Conservation (phyloP, 108 stramenopile genomes). For the Hondaea fermentalgiana region DNA sequence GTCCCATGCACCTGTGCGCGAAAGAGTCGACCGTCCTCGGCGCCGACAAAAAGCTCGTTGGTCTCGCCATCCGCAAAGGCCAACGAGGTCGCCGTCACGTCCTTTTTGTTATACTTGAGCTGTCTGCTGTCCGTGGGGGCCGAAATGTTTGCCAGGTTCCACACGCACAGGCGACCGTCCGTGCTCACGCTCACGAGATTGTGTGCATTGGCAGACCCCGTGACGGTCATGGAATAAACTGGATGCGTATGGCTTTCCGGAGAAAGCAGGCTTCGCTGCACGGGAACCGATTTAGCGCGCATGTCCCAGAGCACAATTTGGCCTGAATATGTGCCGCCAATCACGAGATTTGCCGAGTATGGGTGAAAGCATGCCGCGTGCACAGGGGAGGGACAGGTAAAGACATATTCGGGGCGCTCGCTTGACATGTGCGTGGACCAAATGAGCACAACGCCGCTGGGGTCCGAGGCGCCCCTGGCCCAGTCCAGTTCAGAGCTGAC, state of each 20-base stretch:
- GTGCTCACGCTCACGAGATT: slow-evolving; percentile 1
- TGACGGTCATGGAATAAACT: slow-evolving; percentile 19
- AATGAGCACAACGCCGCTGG: slow-evolving; percentile 13
- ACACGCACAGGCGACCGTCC: slow-evolving; percentile 24
- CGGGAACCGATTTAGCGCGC: slow-evolving; percentile 17
- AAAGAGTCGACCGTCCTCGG: slow-evolving; percentile 3
- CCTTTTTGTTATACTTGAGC: not conserved
- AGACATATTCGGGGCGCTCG: not conserved
- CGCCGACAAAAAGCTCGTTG: not conserved
- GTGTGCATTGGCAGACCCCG: not conserved
- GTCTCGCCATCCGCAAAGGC: not conserved
- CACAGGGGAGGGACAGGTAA: slow-evolving; percentile 7
- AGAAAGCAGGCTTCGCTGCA: slow-evolving; percentile 21
- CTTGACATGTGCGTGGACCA: slow-evolving; percentile 4
- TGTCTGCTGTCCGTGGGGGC: not conserved
- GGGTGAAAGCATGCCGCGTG: slow-evolving; percentile 23
- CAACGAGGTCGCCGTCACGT: not conserved
- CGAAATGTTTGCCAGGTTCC: not conserved
- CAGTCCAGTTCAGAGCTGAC: not conserved
- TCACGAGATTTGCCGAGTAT: slow-evolving; percentile 19
- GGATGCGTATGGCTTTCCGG: slow-evolving; percentile 20
- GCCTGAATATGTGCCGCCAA: slow-evolving; percentile 33
- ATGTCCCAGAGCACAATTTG: slow-evolving; percentile 33
- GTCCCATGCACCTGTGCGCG: not conserved
- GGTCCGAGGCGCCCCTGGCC: not conserved